Conservation (phyloP, 345 rosid genomes). For the Lepidium sativum region DNA sequence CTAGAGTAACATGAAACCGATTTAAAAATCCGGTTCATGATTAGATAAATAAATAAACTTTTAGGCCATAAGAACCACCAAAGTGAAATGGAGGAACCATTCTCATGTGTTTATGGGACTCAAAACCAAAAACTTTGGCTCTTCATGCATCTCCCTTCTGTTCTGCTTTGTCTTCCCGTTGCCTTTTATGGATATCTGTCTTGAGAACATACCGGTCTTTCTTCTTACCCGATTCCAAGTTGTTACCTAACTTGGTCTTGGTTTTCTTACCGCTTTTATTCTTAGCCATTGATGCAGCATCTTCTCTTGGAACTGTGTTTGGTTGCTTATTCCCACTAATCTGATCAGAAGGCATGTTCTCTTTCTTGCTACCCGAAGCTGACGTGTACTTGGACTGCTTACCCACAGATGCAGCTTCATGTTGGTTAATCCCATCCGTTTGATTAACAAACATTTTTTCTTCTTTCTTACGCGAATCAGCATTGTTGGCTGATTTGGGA, state of each 20-base stretch:
- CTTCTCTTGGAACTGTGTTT: conserved; percentile 11
- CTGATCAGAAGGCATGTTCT: conserved; percentile 12
- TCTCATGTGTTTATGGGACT: not conserved
- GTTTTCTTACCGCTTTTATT: conserved; percentile 17
- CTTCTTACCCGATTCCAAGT: conserved; percentile 12
- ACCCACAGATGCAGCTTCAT: conserved; percentile 4
- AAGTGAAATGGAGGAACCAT: not conserved
- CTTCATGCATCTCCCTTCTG: conserved; percentile 14
- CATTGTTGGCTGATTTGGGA: not conserved
- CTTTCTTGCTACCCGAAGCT: conserved; percentile 15
- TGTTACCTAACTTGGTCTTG: conserved; percentile 3
- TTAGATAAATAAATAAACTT: not conserved
- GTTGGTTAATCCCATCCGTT: conserved; percentile 1
- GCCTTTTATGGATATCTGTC: conserved; percentile 11
- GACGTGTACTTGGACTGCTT: conserved; percentile 10
- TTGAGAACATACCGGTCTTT: conserved; percentile 9
- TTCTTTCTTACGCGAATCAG: conserved; percentile 8
- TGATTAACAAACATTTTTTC: conserved; percentile 12
- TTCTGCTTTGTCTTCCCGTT: conserved; percentile 15
- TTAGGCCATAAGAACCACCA: not conserved
- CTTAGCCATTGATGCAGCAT: not conserved
- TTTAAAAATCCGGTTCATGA: conserved; percentile 16
- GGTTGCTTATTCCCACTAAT: conserved; percentile 1
- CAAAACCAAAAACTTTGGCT: not conserved
- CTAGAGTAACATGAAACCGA: conserved; percentile 13